phyloP scores from a whole-genome alignment of 164 flowering plant species.

The Liriodendron chinense region DNA sequence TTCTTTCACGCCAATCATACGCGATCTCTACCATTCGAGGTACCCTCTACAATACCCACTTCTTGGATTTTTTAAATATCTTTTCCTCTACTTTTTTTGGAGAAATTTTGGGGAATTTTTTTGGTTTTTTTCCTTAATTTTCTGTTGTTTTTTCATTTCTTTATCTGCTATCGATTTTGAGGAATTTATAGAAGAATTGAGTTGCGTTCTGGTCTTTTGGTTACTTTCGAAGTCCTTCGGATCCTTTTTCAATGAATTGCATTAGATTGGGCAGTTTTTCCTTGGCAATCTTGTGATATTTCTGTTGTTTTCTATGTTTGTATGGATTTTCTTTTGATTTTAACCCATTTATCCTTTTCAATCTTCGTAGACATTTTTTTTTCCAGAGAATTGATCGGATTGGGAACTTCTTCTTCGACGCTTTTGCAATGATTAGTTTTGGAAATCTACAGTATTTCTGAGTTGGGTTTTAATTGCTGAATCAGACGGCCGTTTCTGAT shows the following conservation, averaged over 20 bases:
- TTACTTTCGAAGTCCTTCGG: not conserved
- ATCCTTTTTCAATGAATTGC: not conserved
- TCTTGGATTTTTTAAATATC: not conserved
- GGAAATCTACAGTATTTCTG: not conserved
- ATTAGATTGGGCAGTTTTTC: not conserved
- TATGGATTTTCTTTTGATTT: not conserved
- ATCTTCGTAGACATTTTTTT: not conserved
- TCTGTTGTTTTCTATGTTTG: not conserved
- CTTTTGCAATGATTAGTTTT: not conserved
- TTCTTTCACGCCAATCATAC: constrained; percentile 44
- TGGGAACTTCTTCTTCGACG: not conserved
- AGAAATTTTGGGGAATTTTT: not conserved
- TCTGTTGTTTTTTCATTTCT: too few relatives aligned
- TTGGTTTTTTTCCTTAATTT: too few relatives aligned
- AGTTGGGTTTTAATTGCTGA: not conserved
- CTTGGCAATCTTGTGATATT: not conserved
- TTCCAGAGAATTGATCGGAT: not conserved
- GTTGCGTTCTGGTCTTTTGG: not conserved
- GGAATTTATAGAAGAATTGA: not conserved
- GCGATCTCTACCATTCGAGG: constrained; percentile 67
- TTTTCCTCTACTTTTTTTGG: not conserved
- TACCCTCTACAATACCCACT: constrained; percentile 8
- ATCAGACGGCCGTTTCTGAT: not conserved
- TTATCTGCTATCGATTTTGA: too few relatives aligned
- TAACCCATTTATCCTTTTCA: not conserved